These are phyloP conservation scores for Decorospora gaudefroyi DNA, from an alignment of 2,329 filamentous ascomycete genomes.

Conservation along the genomic window DNA sequence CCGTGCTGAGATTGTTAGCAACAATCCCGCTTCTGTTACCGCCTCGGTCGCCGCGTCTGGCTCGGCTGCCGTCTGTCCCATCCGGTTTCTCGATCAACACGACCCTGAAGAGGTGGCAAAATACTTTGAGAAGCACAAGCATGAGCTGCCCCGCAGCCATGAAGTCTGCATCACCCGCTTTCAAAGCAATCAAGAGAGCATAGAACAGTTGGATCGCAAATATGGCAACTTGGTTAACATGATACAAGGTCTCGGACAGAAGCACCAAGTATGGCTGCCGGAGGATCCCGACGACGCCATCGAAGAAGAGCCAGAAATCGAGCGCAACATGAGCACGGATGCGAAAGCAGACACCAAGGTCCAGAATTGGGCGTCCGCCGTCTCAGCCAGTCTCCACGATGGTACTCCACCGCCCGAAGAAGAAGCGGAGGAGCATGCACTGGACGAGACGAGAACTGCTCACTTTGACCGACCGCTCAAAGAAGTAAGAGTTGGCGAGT, in stretches of 20 bases:
- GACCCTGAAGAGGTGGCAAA: constrained; percentile 90
- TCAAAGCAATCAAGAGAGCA: constrained; percentile 81
- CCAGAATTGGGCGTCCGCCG: constrained; percentile 81
- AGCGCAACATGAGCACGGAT: constrained; percentile 50
- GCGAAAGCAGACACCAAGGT: constrained; percentile 69
- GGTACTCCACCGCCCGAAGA: constrained; percentile 47
- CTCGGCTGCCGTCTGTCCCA: constrained; percentile 75
- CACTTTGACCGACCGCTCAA: constrained; percentile 85
- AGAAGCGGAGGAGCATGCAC: constrained; percentile 42
- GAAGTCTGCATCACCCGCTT: constrained; percentile 90
- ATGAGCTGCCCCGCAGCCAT: constrained; percentile 90
- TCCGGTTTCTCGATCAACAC: constrained; percentile 89
- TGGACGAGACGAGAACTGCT: constrained; percentile 66
- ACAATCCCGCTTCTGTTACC: constrained; percentile 54
- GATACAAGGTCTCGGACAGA: constrained; percentile 86
- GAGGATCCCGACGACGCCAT: constrained; percentile 55
- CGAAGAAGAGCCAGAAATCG: constrained; percentile 53
- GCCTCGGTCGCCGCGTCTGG: constrained; percentile 48
- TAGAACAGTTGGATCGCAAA: constrained; percentile 88
- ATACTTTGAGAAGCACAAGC: constrained; percentile 94
- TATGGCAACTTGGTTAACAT: constrained; percentile 91
- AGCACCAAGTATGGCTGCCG: constrained; percentile 86
- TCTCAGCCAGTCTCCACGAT: constrained; percentile 62
- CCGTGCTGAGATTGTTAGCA: constrained; percentile 49
- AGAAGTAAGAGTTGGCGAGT: constrained; percentile 91